phyloP scores from a whole-genome alignment of 2,329 filamentous ascomycete genomes.

The Aspergillus caelatus region DNA sequence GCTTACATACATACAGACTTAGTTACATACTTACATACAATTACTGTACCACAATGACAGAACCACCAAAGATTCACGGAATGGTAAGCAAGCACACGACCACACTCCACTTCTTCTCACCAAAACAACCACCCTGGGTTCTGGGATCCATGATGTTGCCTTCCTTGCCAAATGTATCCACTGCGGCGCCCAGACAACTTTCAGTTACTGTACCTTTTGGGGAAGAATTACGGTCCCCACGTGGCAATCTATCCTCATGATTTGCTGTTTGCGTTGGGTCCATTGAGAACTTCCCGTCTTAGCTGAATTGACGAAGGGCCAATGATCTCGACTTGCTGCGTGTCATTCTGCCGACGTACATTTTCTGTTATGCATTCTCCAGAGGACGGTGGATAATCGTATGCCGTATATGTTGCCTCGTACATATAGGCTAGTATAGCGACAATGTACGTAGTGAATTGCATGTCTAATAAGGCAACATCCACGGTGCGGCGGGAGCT shows the following conservation, averaged over 20 bases:
- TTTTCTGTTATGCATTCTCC: not conserved
- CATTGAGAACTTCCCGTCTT: not conserved
- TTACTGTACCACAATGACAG: not conserved
- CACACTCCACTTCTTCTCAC: not conserved
- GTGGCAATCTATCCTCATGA: slow-evolving; percentile 4
- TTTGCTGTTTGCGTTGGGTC: not conserved
- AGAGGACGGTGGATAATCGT: not conserved
- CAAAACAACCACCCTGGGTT: not conserved
- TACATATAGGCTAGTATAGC: not conserved
- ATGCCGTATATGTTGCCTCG: not conserved
- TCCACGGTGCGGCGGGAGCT: not conserved
- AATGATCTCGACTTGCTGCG: not conserved
- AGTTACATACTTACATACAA: not conserved
- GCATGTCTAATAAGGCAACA: not conserved
- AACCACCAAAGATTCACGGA: not conserved
- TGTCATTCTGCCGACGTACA: not conserved
- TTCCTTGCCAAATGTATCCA: not conserved
- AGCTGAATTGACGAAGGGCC: not conserved
- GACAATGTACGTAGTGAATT: not conserved
- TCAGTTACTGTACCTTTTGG: not conserved
- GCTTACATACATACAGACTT: no score
- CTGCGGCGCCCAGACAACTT: slow-evolving; percentile 1
- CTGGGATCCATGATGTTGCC: not conserved
- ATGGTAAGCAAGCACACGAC: slow-evolving; percentile 3
- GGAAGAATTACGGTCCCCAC: slow-evolving; percentile 4